Percentiles rank a stretch among this genome's conserved stretches.
These are phyloP conservation scores for Camelina neglecta DNA, from an alignment of 345 rosid genomes.

Conservation along the genomic window DNA sequence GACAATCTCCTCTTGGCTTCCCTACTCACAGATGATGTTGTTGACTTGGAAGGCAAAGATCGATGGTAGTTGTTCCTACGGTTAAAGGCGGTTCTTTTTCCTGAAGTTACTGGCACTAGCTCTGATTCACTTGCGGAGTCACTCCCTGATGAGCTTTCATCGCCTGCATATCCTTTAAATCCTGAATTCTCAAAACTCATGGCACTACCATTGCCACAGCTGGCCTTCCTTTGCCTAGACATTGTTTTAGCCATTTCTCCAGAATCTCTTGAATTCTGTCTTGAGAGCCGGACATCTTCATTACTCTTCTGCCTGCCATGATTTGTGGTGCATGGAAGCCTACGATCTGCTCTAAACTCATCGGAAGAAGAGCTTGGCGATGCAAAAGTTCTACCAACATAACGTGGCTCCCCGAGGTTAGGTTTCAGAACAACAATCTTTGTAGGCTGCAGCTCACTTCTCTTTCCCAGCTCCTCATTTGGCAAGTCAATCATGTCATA, in stretches of 20 bases:
- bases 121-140: slow-evolving; percentile 79
- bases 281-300: slow-evolving; percentile 53
- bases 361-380: slow-evolving; percentile 60
- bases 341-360: slow-evolving; percentile 54
- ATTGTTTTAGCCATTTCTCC: slow-evolving; percentile 70
- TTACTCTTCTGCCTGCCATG: slow-evolving; percentile 53
- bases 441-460: slow-evolving; percentile 56
- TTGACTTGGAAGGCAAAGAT: slow-evolving; percentile 54
- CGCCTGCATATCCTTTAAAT: slow-evolving; percentile 74
- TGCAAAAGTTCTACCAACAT: slow-evolving; percentile 51
- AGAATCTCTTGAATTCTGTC: slow-evolving; percentile 67
- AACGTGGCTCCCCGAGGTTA: slow-evolving; percentile 62
- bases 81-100: slow-evolving; percentile 51
- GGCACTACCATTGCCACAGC: slow-evolving; percentile 46
- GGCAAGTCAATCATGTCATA: slow-evolving; percentile 43
- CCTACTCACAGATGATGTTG: slow-evolving; percentile 73
- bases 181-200: slow-evolving; percentile 54
- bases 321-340: slow-evolving; percentile 48
- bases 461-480: slow-evolving; percentile 52
- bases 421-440: slow-evolving; percentile 95
- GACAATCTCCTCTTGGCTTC: slow-evolving; percentile 95
- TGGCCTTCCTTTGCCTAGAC: slow-evolving; percentile 66
- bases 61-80: slow-evolving; percentile 49
- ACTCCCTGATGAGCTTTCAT: slow-evolving; percentile 81
- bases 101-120: slow-evolving; percentile 49